Evolutionary conservation across 1,139 yeast species (phyloP).

Genomic region (Pichia norvegensis): DNA sequence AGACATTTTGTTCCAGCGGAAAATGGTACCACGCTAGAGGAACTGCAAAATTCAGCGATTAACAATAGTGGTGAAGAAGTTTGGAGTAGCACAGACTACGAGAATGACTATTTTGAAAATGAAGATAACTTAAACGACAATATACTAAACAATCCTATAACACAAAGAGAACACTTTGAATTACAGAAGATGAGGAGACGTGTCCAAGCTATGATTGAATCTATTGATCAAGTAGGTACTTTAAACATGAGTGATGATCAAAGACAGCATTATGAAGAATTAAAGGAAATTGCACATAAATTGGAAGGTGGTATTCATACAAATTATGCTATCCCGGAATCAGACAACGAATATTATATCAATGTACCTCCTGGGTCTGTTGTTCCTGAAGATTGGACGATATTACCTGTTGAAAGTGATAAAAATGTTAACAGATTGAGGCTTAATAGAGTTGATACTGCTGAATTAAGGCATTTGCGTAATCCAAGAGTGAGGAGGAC

Average conservation of each 20-base stretch:
- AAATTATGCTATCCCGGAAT: no score
- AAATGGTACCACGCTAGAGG: no score
- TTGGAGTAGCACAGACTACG: not conserved
- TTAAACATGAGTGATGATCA: slow-evolving; percentile 3
- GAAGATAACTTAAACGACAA: not conserved
- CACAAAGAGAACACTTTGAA: not conserved
- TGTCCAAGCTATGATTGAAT: not conserved
- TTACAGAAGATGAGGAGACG: not conserved
- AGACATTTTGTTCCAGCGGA: no score
- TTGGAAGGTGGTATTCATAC: not conserved
- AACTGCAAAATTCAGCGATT: not conserved
- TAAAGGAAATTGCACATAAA: not conserved
- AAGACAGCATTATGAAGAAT: not conserved
- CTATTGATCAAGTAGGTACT: not conserved
- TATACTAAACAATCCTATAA: no score
- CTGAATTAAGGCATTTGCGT: not conserved
- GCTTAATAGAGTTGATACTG: not conserved
- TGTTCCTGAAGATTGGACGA: slow-evolving; percentile 9
- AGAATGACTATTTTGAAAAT: not conserved
- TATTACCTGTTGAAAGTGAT: slow-evolving; percentile 4
- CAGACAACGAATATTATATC: slow-evolving; percentile 1
- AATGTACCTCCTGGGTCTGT: slow-evolving; percentile 1
- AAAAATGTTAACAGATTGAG: not conserved
- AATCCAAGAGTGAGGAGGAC: no score
- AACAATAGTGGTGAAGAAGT: not conserved